These are phyloP conservation scores for Syzygium syzygioides DNA, from an alignment of 441 rosid species.

Conservation along the genomic window DNA sequence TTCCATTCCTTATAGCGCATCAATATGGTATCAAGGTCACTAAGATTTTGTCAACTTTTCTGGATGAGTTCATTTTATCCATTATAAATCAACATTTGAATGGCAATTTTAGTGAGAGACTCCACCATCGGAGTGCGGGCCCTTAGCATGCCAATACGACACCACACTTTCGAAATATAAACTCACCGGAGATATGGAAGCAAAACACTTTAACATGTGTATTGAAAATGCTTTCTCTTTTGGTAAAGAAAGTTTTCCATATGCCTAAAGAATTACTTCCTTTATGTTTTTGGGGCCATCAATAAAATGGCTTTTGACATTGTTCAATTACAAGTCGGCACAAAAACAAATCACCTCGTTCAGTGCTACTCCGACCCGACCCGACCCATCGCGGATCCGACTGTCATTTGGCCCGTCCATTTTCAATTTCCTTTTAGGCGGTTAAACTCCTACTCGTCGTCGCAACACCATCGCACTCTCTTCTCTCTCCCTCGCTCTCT, in stretches of 20 bases:
- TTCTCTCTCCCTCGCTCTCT: background rate
- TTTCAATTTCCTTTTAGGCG: background rate
- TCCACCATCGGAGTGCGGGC: background rate
- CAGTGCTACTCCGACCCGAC: background rate
- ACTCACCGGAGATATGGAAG: background rate
- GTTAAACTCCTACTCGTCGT: background rate
- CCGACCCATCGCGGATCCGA: background rate
- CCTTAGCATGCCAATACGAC: background rate
- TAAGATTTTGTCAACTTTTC: too few species aligned
- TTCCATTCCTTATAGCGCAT: too few species aligned
- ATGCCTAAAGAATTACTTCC: background rate
- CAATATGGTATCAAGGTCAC: too few species aligned
- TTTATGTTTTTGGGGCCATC: background rate
- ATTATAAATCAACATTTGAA: too few species aligned
- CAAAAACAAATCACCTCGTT: background rate
- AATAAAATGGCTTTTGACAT: background rate
- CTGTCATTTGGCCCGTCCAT: background rate
- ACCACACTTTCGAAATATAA: background rate
- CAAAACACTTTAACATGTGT: background rate
- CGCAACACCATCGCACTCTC: background rate
- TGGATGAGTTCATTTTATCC: too few species aligned
- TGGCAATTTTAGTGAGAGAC: background rate
- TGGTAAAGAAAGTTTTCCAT: background rate
- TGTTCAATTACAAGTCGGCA: background rate
- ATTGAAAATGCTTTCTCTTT: background rate